A percentile compares a stretch with the other conserved stretches of the same genome.
Conservation (phyloP, 2,329 filamentous ascomycete genomes). For the Calonectria pseudoturangicola region DNA sequence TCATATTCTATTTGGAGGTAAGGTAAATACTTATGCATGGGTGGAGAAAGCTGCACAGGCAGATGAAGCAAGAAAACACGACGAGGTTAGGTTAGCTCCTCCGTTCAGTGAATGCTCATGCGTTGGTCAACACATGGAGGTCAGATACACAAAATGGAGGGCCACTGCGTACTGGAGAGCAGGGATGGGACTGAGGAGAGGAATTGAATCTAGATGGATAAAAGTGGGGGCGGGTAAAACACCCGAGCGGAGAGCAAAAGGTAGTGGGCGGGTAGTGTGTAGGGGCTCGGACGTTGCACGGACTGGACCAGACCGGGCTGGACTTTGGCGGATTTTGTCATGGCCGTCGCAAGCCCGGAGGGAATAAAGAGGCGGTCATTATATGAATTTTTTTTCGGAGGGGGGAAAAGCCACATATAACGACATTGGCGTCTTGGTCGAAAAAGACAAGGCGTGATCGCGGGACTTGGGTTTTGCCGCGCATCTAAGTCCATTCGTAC, state of each 20-base stretch:
- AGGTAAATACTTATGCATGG: background rate
- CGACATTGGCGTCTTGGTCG: background rate
- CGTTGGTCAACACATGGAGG: no score
- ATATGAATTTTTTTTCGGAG: background rate
- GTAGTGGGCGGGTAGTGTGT: background rate
- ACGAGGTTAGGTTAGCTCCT: no score
- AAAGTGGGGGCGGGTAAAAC: conserved; percentile 40
- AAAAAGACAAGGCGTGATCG: background rate
- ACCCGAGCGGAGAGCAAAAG: conserved; percentile 15
- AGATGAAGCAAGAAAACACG: no score
- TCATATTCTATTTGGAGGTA: background rate
- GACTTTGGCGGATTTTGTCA: background rate
- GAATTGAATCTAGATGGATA: background rate
- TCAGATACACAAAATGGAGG: background rate
- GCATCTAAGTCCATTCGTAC: background rate
- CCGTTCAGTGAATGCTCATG: no score
- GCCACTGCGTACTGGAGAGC: background rate
- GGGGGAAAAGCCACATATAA: background rate
- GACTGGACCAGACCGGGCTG: conserved; percentile 12
- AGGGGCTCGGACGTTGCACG: conserved; percentile 27
- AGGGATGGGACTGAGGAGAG: background rate
- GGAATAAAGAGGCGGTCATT: conserved; percentile 4
- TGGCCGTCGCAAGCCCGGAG: background rate
- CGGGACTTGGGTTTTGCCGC: background rate
- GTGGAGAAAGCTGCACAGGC: background rate